phyloP scores from a whole-genome alignment of 805 yeast genomes.

The Monosporozyma yasuniensis region DNA sequence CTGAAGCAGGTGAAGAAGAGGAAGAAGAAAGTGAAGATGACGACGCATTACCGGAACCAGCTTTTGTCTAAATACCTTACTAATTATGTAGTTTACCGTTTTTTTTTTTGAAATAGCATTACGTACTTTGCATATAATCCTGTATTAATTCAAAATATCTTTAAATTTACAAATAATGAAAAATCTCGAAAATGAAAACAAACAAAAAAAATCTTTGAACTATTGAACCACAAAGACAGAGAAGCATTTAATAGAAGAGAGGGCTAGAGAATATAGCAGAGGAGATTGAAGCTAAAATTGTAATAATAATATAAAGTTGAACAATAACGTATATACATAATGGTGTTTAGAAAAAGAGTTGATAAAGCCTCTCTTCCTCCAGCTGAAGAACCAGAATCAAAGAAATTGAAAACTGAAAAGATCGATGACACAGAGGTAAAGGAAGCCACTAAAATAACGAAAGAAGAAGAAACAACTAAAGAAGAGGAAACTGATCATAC shows the following conservation, averaged over 20 bases:
- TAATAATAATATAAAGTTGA: not conserved
- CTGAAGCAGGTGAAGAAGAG: conserved; percentile 6
- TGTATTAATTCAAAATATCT: not conserved
- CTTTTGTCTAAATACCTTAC: not conserved
- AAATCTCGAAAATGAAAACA: not conserved
- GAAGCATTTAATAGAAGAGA: not conserved
- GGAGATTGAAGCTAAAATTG: not conserved
- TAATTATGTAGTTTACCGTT: too few species aligned
- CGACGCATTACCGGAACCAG: not conserved
- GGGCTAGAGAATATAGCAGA: not conserved
- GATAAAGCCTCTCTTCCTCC: not conserved
- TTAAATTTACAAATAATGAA: not conserved
- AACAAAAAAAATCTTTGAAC: not conserved
- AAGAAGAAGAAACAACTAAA: not conserved
- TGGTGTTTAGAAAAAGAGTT: not conserved
- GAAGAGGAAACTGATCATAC: not conserved
- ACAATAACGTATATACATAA: not conserved
- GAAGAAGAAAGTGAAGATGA: not conserved
- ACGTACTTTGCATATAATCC: not conserved
- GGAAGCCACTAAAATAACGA: not conserved
- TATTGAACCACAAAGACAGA: not conserved
- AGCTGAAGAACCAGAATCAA: not conserved
- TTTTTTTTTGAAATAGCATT: not conserved
- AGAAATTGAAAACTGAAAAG: not conserved
- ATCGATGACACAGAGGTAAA: not conserved